Evolutionary conservation across 164 flowering plant genomes (phyloP).

Genomic region (Kalanchoe fedtschenkoi): DNA sequence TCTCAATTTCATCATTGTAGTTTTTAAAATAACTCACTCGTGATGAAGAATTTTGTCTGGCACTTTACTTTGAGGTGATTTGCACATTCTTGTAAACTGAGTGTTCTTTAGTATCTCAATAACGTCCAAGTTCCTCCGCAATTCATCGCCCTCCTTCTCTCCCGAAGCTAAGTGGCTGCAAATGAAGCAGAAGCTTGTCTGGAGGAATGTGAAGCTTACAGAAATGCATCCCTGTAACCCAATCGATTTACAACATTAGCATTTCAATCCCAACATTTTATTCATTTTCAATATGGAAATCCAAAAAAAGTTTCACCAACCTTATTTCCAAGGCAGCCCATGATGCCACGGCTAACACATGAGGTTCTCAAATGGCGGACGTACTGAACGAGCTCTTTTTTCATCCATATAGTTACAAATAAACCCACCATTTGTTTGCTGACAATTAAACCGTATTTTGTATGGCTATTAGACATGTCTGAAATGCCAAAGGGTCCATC

Average conservation of each 20-base stretch:
- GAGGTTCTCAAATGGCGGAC: constrained; percentile 59
- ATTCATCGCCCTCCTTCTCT: constrained; percentile 84
- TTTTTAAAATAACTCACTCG: constrained; percentile 39
- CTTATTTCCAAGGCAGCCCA: constrained; percentile 88
- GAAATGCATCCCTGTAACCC: constrained; percentile 70
- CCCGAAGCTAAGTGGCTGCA: constrained; percentile 91
- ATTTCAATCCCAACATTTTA: neutral
- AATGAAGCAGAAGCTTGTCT: constrained; percentile 72
- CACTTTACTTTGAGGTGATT: constrained; percentile 22
- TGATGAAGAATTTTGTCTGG: constrained; percentile 72
- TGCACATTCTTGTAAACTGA: constrained; percentile 58
- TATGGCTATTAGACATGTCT: constrained; percentile 15
- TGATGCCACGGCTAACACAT: constrained; percentile 56
- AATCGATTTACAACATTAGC: neutral
- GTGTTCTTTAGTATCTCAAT: constrained; percentile 60
- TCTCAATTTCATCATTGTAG: neutral
- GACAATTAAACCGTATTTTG: constrained; percentile 47
- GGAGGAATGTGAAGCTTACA: constrained; percentile 57
- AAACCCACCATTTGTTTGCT: constrained; percentile 91
- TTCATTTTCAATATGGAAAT: neutral
- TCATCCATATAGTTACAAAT: constrained; percentile 63
- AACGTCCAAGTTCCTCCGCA: constrained; percentile 62
- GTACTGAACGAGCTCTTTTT: constrained; percentile 52
- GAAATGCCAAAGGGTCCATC: constrained; percentile 24
- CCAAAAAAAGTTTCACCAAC: constrained; percentile 15